These are phyloP conservation scores for Petunia axillaris DNA, from an alignment of 257 asterid species.

Conservation along the genomic window DNA sequence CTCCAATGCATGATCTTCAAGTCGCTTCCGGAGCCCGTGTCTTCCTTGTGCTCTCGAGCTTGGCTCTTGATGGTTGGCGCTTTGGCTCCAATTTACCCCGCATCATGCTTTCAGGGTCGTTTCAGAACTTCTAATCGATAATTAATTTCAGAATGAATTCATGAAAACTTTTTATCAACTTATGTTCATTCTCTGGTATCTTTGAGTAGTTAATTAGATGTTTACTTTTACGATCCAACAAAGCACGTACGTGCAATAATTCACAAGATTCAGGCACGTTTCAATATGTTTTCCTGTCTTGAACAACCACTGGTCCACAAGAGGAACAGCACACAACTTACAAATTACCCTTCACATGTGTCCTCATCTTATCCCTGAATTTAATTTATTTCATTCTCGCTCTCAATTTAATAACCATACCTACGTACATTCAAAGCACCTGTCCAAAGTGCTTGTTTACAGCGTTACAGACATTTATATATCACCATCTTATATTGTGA, in stretches of 20 bases:
- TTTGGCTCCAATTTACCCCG: too few relatives aligned
- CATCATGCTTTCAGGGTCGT: too few relatives aligned
- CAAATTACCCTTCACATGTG: conserved; percentile 5
- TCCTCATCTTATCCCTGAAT: conserved; percentile 21
- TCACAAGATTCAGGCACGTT: conserved; percentile 18
- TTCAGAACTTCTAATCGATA: too few relatives aligned
- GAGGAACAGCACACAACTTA: not conserved
- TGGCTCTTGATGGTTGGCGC: too few relatives aligned
- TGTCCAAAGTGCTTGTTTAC: conserved; percentile 1
- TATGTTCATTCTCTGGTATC: too few relatives aligned
- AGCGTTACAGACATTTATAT: conserved; percentile 4
- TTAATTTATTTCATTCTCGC: not conserved
- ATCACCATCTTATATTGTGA: not conserved
- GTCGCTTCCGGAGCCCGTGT: too few relatives aligned
- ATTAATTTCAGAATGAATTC: too few relatives aligned
- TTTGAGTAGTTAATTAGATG: too few relatives aligned
- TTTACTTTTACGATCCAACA: too few relatives aligned
- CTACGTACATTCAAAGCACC: conserved; percentile 19
- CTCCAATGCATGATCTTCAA: too few relatives aligned
- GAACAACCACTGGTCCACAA: not conserved
- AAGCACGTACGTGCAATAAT: not conserved
- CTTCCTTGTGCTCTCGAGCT: too few relatives aligned
- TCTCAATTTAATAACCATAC: conserved; percentile 1
- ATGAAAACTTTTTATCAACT: too few relatives aligned
- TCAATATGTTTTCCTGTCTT: conserved; percentile 20